Conservation (phyloP, 2,329 filamentous ascomycete genomes). For the Bimuria novae-zelandiae region DNA sequence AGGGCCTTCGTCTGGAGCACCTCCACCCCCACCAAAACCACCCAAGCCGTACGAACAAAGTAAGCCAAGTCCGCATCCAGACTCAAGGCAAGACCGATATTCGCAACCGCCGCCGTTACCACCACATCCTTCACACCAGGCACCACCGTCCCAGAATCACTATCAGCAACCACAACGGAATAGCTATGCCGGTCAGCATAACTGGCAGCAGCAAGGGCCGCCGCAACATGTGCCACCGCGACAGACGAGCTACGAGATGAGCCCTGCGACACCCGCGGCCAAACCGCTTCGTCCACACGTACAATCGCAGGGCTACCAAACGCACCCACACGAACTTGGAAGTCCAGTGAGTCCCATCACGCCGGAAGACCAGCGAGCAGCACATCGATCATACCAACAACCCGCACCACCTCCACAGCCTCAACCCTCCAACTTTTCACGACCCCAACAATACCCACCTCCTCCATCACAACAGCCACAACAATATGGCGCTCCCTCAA, state of each 20-base stretch:
- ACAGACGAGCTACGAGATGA: slow-evolving; percentile 30
- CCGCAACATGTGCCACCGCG: slow-evolving; percentile 23
- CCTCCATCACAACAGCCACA: slow-evolving; percentile 26
- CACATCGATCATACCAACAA: slow-evolving; percentile 23
- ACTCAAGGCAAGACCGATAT: slow-evolving; percentile 32
- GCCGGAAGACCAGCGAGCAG: slow-evolving; percentile 30
- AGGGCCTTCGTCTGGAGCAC: slow-evolving; percentile 28
- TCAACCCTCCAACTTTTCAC: slow-evolving; percentile 14
- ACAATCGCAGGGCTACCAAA: slow-evolving; percentile 30
- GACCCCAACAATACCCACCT: slow-evolving; percentile 22
- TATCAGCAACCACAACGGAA: slow-evolving; percentile 20
- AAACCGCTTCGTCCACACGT: slow-evolving; percentile 33
- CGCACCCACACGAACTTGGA: slow-evolving; percentile 29
- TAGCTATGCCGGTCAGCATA: slow-evolving; percentile 12
- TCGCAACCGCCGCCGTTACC: slow-evolving; percentile 40
- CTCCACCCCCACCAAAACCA: slow-evolving; percentile 54
- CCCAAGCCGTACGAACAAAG: slow-evolving; percentile 46
- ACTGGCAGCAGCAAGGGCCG: slow-evolving; percentile 25
- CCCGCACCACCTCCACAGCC: slow-evolving; percentile 24
- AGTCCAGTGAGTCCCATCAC: slow-evolving; percentile 46
- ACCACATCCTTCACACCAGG: slow-evolving; percentile 37
- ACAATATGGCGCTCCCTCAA: slow-evolving; percentile 13
- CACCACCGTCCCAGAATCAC: slow-evolving; percentile 24
- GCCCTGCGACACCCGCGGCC: slow-evolving; percentile 33
- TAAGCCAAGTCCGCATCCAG: slow-evolving; percentile 27